phyloP scores from a whole-genome alignment of 2,329 filamentous ascomycete species.

The Nigrograna mackinnonii region DNA sequence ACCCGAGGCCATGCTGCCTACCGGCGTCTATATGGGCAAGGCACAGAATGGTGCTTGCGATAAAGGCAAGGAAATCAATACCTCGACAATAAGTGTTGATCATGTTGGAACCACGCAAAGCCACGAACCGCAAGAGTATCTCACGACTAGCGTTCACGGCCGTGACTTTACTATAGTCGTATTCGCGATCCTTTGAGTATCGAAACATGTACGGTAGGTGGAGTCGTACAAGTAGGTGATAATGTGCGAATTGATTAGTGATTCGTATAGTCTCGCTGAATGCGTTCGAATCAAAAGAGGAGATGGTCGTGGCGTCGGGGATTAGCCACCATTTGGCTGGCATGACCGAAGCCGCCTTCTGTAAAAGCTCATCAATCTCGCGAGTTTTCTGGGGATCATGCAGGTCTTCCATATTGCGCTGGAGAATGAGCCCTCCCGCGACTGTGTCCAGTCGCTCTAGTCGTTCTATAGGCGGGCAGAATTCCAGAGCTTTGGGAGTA shows the following conservation, averaged over 20 bases:
- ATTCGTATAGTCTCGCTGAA: slow-evolving; percentile 11
- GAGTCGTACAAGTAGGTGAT: slow-evolving; percentile 14
- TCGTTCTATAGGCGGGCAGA: slow-evolving; percentile 25
- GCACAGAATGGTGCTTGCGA: slow-evolving; percentile 18
- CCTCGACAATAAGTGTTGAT: slow-evolving; percentile 15
- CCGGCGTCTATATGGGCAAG: slow-evolving; percentile 15
- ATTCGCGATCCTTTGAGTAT: slow-evolving; percentile 7
- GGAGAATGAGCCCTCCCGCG: slow-evolving; percentile 42
- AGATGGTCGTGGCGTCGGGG: slow-evolving; percentile 16
- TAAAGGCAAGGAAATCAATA: slow-evolving; percentile 19
- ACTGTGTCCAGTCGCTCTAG: slow-evolving; percentile 37
- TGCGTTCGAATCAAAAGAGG: not conserved
- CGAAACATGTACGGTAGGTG: slow-evolving; percentile 22
- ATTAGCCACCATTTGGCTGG: slow-evolving; percentile 24
- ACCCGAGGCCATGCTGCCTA: not conserved
- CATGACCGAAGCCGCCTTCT: slow-evolving; percentile 15
- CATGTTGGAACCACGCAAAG: slow-evolving; percentile 12
- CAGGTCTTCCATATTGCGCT: slow-evolving; percentile 39
- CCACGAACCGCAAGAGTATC: slow-evolving; percentile 13
- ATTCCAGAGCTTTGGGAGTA: slow-evolving; percentile 4
- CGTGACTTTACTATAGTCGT: slow-evolving; percentile 17
- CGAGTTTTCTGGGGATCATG: slow-evolving; percentile 27
- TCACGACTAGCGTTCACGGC: slow-evolving; percentile 19
- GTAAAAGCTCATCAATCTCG: slow-evolving; percentile 19
- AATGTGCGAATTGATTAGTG: slow-evolving; percentile 18